These are phyloP conservation scores for Cadophora sp. DNA, from an alignment of 2,329 filamentous ascomycete species.

Conservation along the genomic window DNA sequence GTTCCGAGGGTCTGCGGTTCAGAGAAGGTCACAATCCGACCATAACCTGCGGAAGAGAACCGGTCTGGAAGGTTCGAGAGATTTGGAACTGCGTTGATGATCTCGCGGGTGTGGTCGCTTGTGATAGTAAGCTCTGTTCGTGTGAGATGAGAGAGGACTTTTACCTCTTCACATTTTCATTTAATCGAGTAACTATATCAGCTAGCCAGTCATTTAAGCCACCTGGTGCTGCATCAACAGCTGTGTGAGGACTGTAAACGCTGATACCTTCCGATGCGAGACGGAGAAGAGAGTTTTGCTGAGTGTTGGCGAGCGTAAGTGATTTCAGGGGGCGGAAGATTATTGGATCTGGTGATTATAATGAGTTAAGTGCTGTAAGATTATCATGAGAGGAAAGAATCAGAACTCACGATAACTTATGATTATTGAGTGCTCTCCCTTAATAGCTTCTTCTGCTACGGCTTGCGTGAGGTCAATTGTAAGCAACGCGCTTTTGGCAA, in stretches of 20 bases:
- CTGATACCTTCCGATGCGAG: slow-evolving; percentile 88
- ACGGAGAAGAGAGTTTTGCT: slow-evolving; percentile 84
- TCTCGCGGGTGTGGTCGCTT: slow-evolving; percentile 23
- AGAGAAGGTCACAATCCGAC: slow-evolving; percentile 42
- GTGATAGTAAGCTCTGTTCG: neutral
- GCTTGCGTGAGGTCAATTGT: slow-evolving; percentile 90
- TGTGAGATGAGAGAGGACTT: neutral
- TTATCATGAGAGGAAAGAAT: neutral
- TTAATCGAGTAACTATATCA: slow-evolving; percentile 67
- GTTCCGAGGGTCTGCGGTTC: slow-evolving; percentile 35
- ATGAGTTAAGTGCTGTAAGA: slow-evolving; percentile 8
- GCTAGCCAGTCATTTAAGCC: slow-evolving; percentile 96
- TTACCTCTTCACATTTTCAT: neutral
- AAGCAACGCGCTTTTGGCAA: slow-evolving; percentile 74
- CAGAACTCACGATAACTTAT: slow-evolving; percentile 80
- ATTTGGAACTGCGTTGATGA: slow-evolving; percentile 40
- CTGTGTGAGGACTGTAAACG: slow-evolving; percentile 95
- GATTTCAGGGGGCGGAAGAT: slow-evolving; percentile 95
- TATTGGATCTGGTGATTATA: slow-evolving; percentile 74
- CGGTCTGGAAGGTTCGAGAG: slow-evolving; percentile 31
- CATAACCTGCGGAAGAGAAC: slow-evolving; percentile 44
- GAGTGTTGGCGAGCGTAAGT: slow-evolving; percentile 81
- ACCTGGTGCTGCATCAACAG: slow-evolving; percentile 83
- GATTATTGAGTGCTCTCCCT: slow-evolving; percentile 76
- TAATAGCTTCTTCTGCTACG: slow-evolving; percentile 90